These are phyloP conservation scores for Avena atlantica DNA, from an alignment of 176 grass and related monocot genomes.

Conservation along the genomic window DNA sequence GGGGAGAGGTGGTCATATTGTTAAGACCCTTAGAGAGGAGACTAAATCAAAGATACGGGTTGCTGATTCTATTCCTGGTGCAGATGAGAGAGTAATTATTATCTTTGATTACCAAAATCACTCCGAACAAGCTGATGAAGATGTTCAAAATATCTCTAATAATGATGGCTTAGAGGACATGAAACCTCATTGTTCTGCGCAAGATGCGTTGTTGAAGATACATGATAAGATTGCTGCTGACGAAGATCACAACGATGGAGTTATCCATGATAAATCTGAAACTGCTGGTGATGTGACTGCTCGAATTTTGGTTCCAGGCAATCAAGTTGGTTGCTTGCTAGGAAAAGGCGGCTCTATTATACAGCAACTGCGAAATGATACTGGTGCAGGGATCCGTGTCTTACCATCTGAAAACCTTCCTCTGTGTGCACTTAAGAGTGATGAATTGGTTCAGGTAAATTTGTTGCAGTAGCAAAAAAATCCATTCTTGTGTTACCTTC, in stretches of 20 bases:
- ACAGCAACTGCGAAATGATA: slow-evolving; percentile 80
- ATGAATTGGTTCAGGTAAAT: slow-evolving; percentile 95
- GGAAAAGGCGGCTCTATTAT: slow-evolving; percentile 98
- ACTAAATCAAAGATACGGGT: slow-evolving; percentile 97
- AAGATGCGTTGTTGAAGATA: slow-evolving; percentile 93
- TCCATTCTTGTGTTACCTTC: slow-evolving; percentile 28
- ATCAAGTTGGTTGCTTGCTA: slow-evolving; percentile 90
- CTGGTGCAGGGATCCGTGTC: slow-evolving; percentile 77
- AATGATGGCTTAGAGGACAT: slow-evolving; percentile 47
- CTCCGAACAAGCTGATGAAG: slow-evolving; percentile 49
- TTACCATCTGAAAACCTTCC: slow-evolving; percentile 82
- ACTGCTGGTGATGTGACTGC: slow-evolving; percentile 60
- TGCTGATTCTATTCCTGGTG: slow-evolving; percentile 90
- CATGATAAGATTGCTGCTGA: slow-evolving; percentile 88
- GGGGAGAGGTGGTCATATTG: slow-evolving; percentile 87
- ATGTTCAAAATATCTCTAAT: slow-evolving; percentile 46
- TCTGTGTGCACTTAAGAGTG: slow-evolving; percentile 77
- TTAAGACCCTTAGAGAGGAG: slow-evolving; percentile 84
- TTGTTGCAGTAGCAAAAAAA: slow-evolving; percentile 29
- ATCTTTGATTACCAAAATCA: slow-evolving; percentile 70
- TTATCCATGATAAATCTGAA: slow-evolving; percentile 53
- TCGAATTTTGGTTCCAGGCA: slow-evolving; percentile 88
- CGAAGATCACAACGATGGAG: slow-evolving; percentile 68
- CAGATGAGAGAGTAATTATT: slow-evolving; percentile 92
- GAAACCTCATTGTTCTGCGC: slow-evolving; percentile 72